Evolutionary conservation across 2,329 filamentous ascomycete genomes (phyloP).

Genomic region (Ambrosiella xylebori): DNA sequence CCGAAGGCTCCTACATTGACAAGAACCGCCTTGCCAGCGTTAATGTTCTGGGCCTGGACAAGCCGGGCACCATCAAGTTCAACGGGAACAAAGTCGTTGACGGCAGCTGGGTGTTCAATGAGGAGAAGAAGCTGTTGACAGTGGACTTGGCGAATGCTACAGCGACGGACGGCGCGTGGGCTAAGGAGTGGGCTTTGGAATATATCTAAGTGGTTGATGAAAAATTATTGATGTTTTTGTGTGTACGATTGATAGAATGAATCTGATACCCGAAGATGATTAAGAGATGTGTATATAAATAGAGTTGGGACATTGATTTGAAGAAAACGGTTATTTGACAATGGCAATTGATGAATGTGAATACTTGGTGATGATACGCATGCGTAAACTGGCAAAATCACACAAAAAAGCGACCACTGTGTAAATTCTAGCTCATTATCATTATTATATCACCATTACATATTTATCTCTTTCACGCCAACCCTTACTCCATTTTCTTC

Average conservation of each 20-base stretch:
- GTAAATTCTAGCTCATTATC: not conserved
- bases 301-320: too few species aligned
- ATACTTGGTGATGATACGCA: too few species aligned
- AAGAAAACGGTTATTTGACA: too few species aligned
- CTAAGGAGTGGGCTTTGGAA: conserved; percentile 28
- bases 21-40: conserved; percentile 42
- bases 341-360: too few species aligned
- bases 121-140: conserved; percentile 28
- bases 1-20: conserved; percentile 36
- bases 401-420: not conserved
- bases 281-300: too few species aligned
- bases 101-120: conserved; percentile 29
- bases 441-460: not conserved
- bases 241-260: not conserved
- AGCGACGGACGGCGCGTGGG: conserved; percentile 38
- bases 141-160: conserved; percentile 35
- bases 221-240: not conserved
- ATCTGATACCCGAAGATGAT: too few species aligned
- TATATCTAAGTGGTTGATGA: not conserved
- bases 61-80: conserved; percentile 29
- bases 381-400: too few species aligned
- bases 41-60: conserved; percentile 40
- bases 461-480: not conserved
- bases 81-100: conserved; percentile 29
- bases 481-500: not conserved